These are phyloP conservation scores for Erucastrum elatum DNA, from an alignment of 345 rosid species.

Conservation along the genomic window DNA sequence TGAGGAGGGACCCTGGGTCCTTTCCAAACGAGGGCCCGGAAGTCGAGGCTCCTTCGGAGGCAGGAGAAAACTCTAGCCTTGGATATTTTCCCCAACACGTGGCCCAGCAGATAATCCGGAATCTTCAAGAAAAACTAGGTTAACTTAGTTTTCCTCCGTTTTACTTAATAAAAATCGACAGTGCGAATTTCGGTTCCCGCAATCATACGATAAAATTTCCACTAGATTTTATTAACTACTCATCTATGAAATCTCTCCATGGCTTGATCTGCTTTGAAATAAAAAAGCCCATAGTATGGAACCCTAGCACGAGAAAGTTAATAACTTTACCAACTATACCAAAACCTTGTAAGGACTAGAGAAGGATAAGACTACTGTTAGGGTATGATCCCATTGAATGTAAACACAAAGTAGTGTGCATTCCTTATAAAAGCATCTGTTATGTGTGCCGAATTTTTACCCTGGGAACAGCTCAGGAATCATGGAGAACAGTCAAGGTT, in stretches of 20 bases:
- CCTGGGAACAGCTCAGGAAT: not conserved
- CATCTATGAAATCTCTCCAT: not conserved
- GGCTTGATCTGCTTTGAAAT: not conserved
- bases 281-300: not conserved
- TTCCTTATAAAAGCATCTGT: not conserved
- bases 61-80: too few relatives aligned
- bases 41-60: too few relatives aligned
- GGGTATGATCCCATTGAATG: constrained; percentile 6
- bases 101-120: too few relatives aligned
- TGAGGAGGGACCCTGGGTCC: too few relatives aligned
- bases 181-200: too few relatives aligned
- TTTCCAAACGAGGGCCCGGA: too few relatives aligned
- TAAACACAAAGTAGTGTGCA: constrained; percentile 10
- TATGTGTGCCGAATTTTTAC: not conserved
- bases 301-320: constrained; percentile 10
- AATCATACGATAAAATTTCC: not conserved
- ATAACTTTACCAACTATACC: not conserved
- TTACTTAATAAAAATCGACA: too few relatives aligned
- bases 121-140: too few relatives aligned
- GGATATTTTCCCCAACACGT: too few relatives aligned
- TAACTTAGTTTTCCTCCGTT: too few relatives aligned
- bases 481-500: not conserved
- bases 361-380: not conserved
- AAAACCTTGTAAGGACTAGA: not conserved
- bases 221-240: not conserved